These are phyloP conservation scores for Fusarium sp. DNA, from an alignment of 2,329 filamentous ascomycete species.

Conservation along the genomic window DNA sequence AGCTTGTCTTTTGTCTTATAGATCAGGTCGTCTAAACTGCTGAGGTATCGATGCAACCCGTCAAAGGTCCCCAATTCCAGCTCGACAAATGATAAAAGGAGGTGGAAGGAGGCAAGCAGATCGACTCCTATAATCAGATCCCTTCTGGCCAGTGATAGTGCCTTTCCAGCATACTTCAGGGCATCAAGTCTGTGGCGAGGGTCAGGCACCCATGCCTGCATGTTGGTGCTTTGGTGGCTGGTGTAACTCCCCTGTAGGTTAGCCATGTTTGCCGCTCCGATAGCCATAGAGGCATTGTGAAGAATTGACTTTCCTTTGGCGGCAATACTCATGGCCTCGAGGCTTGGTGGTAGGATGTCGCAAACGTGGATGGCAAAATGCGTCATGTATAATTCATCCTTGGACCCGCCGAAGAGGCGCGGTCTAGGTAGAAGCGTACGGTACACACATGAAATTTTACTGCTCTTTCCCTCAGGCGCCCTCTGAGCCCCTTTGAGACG, in stretches of 20 bases:
- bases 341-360: neutral
- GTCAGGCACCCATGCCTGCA: neutral
- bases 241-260: neutral
- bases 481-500: neutral
- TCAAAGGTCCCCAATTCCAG: neutral
- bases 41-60: neutral
- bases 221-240: neutral
- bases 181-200: neutral
- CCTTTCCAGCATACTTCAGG: neutral
- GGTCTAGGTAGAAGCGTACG: neutral
- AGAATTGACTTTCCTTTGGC: neutral
- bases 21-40: neutral
- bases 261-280: neutral
- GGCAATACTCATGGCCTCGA: neutral
- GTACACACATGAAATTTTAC: rapidly evolving
- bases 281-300: neutral
- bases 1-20: neutral
- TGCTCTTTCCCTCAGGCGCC: rapidly evolving
- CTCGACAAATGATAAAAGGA: neutral
- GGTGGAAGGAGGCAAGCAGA: neutral
- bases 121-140: neutral
- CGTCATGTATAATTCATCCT: neutral
- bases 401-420: neutral
- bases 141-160: neutral
- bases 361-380: neutral